These are phyloP conservation scores for Cladosporium cucumerinum DNA, from an alignment of 2,329 filamentous ascomycete genomes.

Conservation along the genomic window DNA sequence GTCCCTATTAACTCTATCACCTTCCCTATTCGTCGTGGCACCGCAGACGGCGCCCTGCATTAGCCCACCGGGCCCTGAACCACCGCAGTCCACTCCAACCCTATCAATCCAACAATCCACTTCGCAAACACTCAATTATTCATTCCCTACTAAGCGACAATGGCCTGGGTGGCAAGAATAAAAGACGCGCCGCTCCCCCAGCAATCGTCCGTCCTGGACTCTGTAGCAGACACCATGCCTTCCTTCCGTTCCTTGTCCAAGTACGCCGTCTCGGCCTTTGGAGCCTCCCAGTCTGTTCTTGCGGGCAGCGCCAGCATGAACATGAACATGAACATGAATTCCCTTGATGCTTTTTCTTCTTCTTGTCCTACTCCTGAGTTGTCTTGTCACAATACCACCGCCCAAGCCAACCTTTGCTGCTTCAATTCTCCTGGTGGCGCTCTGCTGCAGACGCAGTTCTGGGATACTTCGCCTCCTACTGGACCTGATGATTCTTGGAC, in stretches of 20 bases:
- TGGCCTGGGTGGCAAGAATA: slow-evolving; percentile 12
- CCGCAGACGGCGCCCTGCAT: slow-evolving; percentile 9
- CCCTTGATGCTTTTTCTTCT: slow-evolving; percentile 18
- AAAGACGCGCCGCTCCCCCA: slow-evolving; percentile 5
- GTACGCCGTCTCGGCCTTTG: slow-evolving; percentile 29
- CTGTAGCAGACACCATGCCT: slow-evolving; percentile 29
- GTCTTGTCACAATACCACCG: slow-evolving; percentile 63
- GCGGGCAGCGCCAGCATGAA: slow-evolving; percentile 12
- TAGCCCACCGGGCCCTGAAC: slow-evolving; percentile 1
- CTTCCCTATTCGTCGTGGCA: slow-evolving; percentile 4
- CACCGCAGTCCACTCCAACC: slow-evolving; percentile 18
- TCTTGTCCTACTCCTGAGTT: slow-evolving; percentile 45
- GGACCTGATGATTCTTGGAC: slow-evolving; percentile 71
- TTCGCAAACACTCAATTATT: neutral
- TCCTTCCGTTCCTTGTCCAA: slow-evolving; percentile 28
- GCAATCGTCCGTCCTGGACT: slow-evolving; percentile 19
- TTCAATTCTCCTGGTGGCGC: slow-evolving; percentile 71
- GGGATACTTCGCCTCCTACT: slow-evolving; percentile 64
- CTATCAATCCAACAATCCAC: slow-evolving; percentile 9
- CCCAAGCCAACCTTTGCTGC: slow-evolving; percentile 65
- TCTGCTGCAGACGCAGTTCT: slow-evolving; percentile 72
- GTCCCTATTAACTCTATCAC: neutral
- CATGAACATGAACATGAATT: slow-evolving; percentile 6
- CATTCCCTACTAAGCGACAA: neutral
- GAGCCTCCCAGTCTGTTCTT: slow-evolving; percentile 29